Evolutionary conservation across 1,284 basidiomycete species (phyloP).

Genomic region (Marasmius tenuissimus): DNA sequence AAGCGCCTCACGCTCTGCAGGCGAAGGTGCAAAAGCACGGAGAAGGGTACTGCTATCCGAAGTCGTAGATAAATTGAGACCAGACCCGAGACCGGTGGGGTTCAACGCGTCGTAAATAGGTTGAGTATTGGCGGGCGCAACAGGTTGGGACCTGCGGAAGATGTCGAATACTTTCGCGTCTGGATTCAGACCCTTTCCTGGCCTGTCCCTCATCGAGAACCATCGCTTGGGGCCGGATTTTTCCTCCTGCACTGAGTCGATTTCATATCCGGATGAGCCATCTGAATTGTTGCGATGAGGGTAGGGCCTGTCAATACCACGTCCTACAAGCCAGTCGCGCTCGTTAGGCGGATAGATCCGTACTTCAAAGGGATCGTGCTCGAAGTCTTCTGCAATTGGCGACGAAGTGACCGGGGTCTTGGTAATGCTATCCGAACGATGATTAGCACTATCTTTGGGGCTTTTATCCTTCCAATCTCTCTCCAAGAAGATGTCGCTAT

Average conservation of each 20-base stretch:
- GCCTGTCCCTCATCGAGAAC: slow-evolving; percentile 51
- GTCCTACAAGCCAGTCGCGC: slow-evolving; percentile 19
- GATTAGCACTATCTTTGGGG: slow-evolving; percentile 22
- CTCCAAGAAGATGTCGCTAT: slow-evolving; percentile 52
- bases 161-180: slow-evolving; percentile 82
- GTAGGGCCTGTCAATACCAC: slow-evolving; percentile 32
- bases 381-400: slow-evolving; percentile 23
- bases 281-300: slow-evolving; percentile 42
- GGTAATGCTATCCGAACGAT: slow-evolving; percentile 18
- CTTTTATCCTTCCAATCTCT: slow-evolving; percentile 45
- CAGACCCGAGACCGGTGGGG: slow-evolving; percentile 49
- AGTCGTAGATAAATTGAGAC: slow-evolving; percentile 37
- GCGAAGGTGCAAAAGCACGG: slow-evolving; percentile 80
- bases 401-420: slow-evolving; percentile 33
- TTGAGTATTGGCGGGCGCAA: slow-evolving; percentile 12
- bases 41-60: slow-evolving; percentile 50
- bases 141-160: slow-evolving; percentile 28
- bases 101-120: slow-evolving; percentile 53
- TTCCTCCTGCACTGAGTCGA: slow-evolving; percentile 18
- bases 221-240: slow-evolving; percentile 40
- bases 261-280: slow-evolving; percentile 20
- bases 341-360: slow-evolving; percentile 30
- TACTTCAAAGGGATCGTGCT: slow-evolving; percentile 46
- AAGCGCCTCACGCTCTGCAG: slow-evolving; percentile 77
- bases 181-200: slow-evolving; percentile 73